Evolutionary conservation across 2,329 filamentous ascomycete genomes (phyloP), one percentile per base, ranked within the genome.

Genomic region (Aphanoascus verrucosus): DNA sequence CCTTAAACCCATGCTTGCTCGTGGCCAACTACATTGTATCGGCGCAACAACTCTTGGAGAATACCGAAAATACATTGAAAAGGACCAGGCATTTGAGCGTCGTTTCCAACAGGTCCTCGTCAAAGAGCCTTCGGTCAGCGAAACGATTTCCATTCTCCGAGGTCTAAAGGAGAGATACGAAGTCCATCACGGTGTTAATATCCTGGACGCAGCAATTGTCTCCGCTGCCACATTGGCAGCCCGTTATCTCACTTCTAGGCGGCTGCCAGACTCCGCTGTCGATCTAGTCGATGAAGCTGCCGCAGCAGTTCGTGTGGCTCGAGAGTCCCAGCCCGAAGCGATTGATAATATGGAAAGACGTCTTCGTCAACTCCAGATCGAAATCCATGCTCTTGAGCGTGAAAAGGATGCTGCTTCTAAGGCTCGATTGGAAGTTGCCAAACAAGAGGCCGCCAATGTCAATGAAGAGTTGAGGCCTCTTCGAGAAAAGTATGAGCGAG

Each of bases 11-110:
- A 97, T 97, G 91, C 81, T 98, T 61, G 93, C 93, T 56, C 84
- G 93, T 66, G 93, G 93, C 52, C 91, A 97, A 69, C 77, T 98
- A 56, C 93, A 98, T 77, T 98, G 93, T 66, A 97, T 98, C 59
- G 93, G 93, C 69, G 93, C 93, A 5, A 98, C 93, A 1, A 98
- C 93, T 1, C 79, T 98, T 55, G 82, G 83, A 57, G 93, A 98
- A 69, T 98, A 98, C 72, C 83, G 93, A 65, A 98, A 98, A 71
- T 97, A 98, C 72, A 95, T 98, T 59, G 93, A 98, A 70, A 98
- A 98, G 73, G 93, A 98, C 64, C 86, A 88, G 44, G 93, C 93
- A 45, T 98, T 98, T 67, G 93, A 98, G 72, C 88, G 93, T 71
- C 87, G 93, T 69, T 98, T 98, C 79, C 93, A 98, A 69, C 93